phyloP scores from a whole-genome alignment of 164 flowering plant genomes.

The Liquidambar formosana region DNA sequence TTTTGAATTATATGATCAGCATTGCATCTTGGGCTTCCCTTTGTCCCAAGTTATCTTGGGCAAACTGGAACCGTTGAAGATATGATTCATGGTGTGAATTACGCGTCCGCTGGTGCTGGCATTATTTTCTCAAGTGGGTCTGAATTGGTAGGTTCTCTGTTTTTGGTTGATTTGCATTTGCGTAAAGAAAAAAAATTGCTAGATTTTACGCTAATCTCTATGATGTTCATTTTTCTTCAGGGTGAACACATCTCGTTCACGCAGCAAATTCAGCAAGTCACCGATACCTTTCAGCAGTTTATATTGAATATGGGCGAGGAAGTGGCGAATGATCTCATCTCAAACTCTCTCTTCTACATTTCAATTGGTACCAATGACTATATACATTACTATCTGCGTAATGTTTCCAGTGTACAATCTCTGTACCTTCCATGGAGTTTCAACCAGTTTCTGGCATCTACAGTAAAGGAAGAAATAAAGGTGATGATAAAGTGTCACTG shows the following conservation, averaged over 20 bases:
- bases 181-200: no score
- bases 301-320: constrained; percentile 64
- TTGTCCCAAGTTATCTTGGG: constrained; percentile 79
- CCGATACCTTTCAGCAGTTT: constrained; percentile 73
- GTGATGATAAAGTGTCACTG: constrained; percentile 24
- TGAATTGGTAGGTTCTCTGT: constrained; percentile 58
- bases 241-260: constrained; percentile 77
- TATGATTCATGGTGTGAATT: constrained; percentile 85
- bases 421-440: constrained; percentile 79
- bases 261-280: constrained; percentile 82
- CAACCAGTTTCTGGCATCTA: constrained; percentile 62
- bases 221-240: constrained; percentile 30
- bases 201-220: no score
- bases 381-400: constrained; percentile 80
- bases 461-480: constrained; percentile 66
- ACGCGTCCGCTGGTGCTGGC: constrained; percentile 94
- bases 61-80: constrained; percentile 54
- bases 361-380: constrained; percentile 89
- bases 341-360: constrained; percentile 68
- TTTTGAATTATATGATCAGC: constrained; percentile 39
- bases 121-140: constrained; percentile 82
- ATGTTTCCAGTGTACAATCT: constrained; percentile 67
- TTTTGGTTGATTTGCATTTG: background rate
- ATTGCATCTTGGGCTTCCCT: constrained; percentile 73
- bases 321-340: constrained; percentile 50